Evolutionary conservation across 202 grass and related monocot species (phyloP), one percentile per base, ranked within the genome.

Genomic region (Carex arenaria): DNA sequence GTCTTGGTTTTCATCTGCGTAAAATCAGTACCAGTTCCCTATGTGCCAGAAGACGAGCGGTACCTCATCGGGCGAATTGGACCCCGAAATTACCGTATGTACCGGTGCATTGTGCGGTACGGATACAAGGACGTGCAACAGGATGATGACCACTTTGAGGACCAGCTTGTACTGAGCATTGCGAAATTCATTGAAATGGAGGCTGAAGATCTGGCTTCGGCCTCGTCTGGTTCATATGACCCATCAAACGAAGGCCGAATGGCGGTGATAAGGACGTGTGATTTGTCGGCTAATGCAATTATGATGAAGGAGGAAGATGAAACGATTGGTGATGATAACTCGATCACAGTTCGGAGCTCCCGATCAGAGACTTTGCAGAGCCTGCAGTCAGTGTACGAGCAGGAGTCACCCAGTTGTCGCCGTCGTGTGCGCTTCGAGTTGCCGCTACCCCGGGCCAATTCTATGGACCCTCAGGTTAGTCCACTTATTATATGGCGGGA

Each of bases 151-250:
- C 92, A 99, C 85, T 99, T 99, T 64, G 96, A 99, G 64, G 90
- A 92, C 87, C 85, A 92, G 78, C 72, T 99, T 59, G 88, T 99
- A 42, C 87, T 93, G 89, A 95, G 87, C 89, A 99, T 99, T 86
- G 96, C 93, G 7, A 95, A 93, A 85, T 99, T 99, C 73, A 91
- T 99, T 87, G 88, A 95, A 89, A 89, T 95, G 96, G 96, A 99
- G 83, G 89, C 93, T 1, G 89, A 93, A 88, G 93, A 95, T 82
- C 80, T 54, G 13, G 82, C 91, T 54, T 83, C 67, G 40, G 65
- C 91, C 28, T 86, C 91, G 38, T 89, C 88, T 3, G 82, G 86
- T 71, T 88, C 87, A 65, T 95, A 92, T 68, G 96, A 92, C 47
- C 90, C 86, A 0, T 88, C 91, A 71, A 93, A 93, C 26, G 93